phyloP scores from a whole-genome alignment of 148 eudicot species.

The Pouteria glomerata region DNA sequence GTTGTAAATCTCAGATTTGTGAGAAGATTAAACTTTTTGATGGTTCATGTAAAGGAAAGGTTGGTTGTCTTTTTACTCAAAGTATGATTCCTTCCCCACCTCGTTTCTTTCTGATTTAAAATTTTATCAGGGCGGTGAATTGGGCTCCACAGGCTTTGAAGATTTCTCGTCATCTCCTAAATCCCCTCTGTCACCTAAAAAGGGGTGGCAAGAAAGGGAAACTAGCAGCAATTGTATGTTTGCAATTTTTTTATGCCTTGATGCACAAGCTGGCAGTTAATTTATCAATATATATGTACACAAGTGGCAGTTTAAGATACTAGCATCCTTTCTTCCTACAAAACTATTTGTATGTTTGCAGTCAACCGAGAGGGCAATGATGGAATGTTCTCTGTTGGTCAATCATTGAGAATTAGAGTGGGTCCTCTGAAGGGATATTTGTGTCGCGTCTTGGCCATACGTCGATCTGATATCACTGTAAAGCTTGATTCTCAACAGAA shows the following conservation, averaged over 20 bases:
- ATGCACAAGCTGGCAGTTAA: too few relatives aligned
- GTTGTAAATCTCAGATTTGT: conserved; percentile 58
- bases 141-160: conserved; percentile 48
- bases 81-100: neutral
- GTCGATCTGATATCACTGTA: conserved; percentile 79
- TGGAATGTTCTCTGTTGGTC: conserved; percentile 77
- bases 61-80: conserved; percentile 20
- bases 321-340: neutral
- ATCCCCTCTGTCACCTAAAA: conserved; percentile 68
- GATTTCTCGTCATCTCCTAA: conserved; percentile 73
- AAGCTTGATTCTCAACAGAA: conserved; percentile 92
- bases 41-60: conserved; percentile 57
- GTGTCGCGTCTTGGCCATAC: conserved; percentile 82
- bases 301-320: neutral
- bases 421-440: conserved; percentile 97
- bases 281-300: too few relatives aligned
- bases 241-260: neutral
- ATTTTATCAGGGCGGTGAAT: conserved; percentile 44
- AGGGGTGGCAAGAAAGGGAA: conserved; percentile 55
- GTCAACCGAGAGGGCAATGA: conserved; percentile 52
- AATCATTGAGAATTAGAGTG: conserved; percentile 74
- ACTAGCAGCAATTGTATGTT: conserved; percentile 54
- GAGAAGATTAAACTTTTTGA: conserved; percentile 63
- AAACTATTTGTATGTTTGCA: conserved; percentile 18
- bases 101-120: neutral